These are phyloP conservation scores for Phytophthora melonis DNA, from an alignment of 352 stramenopile species.

Conservation along the genomic window DNA sequence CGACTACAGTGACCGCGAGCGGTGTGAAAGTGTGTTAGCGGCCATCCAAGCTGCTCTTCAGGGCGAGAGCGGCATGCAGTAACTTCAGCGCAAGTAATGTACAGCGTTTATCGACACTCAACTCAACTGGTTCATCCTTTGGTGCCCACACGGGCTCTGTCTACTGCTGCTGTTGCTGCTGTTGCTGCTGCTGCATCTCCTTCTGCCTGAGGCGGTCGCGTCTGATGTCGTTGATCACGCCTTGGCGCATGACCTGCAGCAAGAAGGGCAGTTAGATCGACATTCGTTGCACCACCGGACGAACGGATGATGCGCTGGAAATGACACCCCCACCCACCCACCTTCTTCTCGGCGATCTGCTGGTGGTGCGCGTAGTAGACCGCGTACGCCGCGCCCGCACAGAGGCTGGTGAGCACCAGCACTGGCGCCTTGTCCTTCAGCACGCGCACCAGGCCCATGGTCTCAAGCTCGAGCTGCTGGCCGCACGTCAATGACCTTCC, in stretches of 20 bases:
- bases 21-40: conserved; percentile 39
- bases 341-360: conserved; percentile 77
- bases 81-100: not conserved
- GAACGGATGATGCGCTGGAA: not conserved
- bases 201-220: conserved; percentile 67
- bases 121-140: conserved; percentile 8
- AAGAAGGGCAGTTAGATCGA: conserved; percentile 6
- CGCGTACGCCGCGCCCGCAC: conserved; percentile 57
- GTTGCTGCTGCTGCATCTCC: conserved; percentile 52
- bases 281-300: conserved; percentile 10
- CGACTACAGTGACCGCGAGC: conserved; percentile 45
- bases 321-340: conserved; percentile 35
- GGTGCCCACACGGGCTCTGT: conserved; percentile 15
- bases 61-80: not conserved
- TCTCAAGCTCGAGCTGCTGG: conserved; percentile 5
- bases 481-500: conserved; percentile 12
- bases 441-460: conserved; percentile 25
- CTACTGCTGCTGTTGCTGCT: conserved; percentile 27
- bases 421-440: conserved; percentile 58
- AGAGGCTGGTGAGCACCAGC: conserved; percentile 55
- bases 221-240: conserved; percentile 86
- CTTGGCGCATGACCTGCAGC: conserved; percentile 71
- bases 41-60: conserved; percentile 25
- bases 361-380: conserved; percentile 87
- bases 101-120: not conserved